These are phyloP conservation scores for Nidula microcarpa DNA, from an alignment of 768 basidiomycete genomes.

Conservation along the genomic window DNA sequence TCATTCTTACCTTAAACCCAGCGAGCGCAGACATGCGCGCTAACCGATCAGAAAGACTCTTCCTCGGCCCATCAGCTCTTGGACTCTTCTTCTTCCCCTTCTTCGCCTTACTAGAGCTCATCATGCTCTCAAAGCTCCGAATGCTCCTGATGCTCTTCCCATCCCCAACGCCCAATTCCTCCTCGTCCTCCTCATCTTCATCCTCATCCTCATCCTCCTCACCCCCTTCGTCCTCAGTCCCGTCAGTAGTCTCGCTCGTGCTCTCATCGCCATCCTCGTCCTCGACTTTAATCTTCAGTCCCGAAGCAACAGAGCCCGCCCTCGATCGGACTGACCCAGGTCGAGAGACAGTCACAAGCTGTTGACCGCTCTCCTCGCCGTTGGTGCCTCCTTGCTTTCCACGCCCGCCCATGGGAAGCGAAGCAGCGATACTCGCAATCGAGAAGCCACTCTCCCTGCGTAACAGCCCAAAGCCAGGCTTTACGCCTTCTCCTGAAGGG, in stretches of 20 bases:
- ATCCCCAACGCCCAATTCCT: constrained; percentile 26
- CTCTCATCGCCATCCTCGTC: constrained; percentile 37
- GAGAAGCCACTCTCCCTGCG: constrained; percentile 79
- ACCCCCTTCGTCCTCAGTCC: constrained; percentile 37
- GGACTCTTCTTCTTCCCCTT: constrained; percentile 32
- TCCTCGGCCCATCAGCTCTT: constrained; percentile 35
- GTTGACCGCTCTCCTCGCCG: constrained; percentile 40
- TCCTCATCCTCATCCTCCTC: constrained; percentile 38
- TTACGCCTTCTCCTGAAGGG: constrained; percentile 3
- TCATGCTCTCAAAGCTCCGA: constrained; percentile 1
- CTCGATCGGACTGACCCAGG: constrained; percentile 36
- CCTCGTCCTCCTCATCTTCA: constrained; percentile 39
- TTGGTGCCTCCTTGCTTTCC: constrained; percentile 18
- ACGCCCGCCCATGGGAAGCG: constrained; percentile 53
- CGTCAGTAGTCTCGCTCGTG: constrained; percentile 30
- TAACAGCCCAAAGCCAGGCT: constrained; percentile 63
- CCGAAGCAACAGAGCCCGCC: constrained; percentile 9
- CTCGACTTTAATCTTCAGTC: constrained; percentile 23
- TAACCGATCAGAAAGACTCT: constrained; percentile 79
- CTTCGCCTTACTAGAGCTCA: constrained; percentile 26
- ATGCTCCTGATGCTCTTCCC: constrained; percentile 21
- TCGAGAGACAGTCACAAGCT: constrained; percentile 42
- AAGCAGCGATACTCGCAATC: constrained; percentile 66
- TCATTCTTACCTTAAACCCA: constrained; percentile 33
- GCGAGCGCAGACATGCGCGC: constrained; percentile 70